Percentiles rank a stretch among this genome's conserved stretches.
These are phyloP conservation scores for Agaricales sp. DNA, from an alignment of 1,284 basidiomycete species.

Conservation along the genomic window DNA sequence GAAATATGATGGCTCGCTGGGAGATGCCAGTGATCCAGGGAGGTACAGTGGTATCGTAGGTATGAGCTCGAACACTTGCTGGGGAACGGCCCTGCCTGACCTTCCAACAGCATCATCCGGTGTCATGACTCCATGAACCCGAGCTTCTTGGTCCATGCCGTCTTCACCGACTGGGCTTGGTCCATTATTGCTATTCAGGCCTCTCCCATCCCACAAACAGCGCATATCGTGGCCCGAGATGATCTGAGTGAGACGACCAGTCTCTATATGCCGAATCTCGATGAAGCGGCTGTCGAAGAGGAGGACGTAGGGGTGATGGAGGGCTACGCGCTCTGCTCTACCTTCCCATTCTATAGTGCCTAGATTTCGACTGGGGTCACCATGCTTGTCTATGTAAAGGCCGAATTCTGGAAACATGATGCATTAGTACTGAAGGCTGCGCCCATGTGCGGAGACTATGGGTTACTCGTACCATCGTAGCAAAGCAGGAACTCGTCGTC, in stretches of 20 bases:
- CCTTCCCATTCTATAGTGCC: conserved; percentile 82
- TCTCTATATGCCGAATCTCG: conserved; percentile 80
- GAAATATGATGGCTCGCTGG: conserved; percentile 10
- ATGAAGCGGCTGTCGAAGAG: conserved; percentile 90
- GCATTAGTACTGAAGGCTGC: conserved; percentile 1
- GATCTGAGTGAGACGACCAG: conserved; percentile 67
- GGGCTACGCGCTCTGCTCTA: conserved; percentile 63
- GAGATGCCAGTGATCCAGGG: conserved; percentile 41
- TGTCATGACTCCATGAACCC: conserved; percentile 56
- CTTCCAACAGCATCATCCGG: conserved; percentile 24
- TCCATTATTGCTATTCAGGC: conserved; percentile 17
- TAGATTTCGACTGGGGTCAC: conserved; percentile 56
- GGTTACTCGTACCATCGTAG: conserved; percentile 62
- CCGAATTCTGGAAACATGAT: conserved; percentile 66
- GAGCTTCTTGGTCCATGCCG: conserved; percentile 33
- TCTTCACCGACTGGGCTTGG: not conserved
- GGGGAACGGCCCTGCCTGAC: conserved; percentile 29
- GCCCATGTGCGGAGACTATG: conserved; percentile 2
- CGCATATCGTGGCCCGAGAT: conserved; percentile 67
- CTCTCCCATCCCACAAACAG: conserved; percentile 64
- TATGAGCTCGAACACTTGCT: conserved; percentile 56
- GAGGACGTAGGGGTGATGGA: conserved; percentile 83
- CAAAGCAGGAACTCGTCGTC: conserved; percentile 90
- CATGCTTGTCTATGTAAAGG: conserved; percentile 82
- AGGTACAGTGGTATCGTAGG: conserved; percentile 50